Conservation (phyloP, 371 early-diverging fungal genomes). For the Dichotomocladium elegans region DNA sequence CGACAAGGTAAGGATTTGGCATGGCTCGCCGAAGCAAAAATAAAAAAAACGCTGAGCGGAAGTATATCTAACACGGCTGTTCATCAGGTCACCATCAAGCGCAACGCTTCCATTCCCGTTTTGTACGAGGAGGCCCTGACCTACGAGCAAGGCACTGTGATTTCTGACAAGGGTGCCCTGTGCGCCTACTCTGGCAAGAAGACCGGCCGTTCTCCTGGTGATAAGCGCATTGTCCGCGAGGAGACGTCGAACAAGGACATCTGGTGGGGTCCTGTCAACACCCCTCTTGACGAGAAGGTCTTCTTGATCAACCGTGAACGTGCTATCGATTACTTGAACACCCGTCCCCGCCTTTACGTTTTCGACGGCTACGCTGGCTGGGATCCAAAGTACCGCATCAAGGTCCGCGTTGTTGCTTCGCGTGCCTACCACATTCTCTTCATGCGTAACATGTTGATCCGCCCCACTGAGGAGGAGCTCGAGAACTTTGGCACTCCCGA, state of each 20-base stretch:
- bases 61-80: not conserved
- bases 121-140: constrained; percentile 94
- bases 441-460: constrained; percentile 97
- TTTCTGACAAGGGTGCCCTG: constrained; percentile 89
- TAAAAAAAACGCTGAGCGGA: not conserved
- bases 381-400: constrained; percentile 96
- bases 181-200: constrained; percentile 89
- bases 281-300: constrained; percentile 79
- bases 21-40: no score
- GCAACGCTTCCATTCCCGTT: constrained; percentile 73
- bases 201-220: constrained; percentile 85
- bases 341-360: constrained; percentile 88
- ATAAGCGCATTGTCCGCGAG: constrained; percentile 97
- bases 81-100: constrained; percentile 51
- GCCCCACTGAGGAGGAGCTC: constrained; percentile 89
- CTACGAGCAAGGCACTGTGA: constrained; percentile 82
- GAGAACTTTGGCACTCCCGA: constrained; percentile 90
- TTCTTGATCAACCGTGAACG: constrained; percentile 95
- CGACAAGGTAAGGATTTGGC: constrained; percentile 27
- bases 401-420: constrained; percentile 92
- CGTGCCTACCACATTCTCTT: constrained; percentile 96
- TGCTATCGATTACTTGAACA: constrained; percentile 95
- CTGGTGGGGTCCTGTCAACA: constrained; percentile 99
- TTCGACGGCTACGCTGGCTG: constrained; percentile 94
- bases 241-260: constrained; percentile 72